These are phyloP conservation scores for Jatropha multifida DNA, from an alignment of 441 rosid genomes.

Conservation along the genomic window DNA sequence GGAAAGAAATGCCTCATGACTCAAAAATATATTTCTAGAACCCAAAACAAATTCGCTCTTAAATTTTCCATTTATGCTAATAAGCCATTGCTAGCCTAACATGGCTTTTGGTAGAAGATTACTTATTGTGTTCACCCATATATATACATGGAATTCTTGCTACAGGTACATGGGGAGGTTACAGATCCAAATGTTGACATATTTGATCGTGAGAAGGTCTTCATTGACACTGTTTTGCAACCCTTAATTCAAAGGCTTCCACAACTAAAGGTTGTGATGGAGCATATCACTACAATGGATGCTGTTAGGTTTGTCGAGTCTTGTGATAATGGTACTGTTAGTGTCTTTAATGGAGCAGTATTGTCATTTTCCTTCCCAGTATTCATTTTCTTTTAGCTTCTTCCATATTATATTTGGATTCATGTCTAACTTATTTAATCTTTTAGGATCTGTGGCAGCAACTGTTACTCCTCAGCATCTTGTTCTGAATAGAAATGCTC, in stretches of 20 bases:
- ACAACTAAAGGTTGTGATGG: slow-evolving; percentile 79
- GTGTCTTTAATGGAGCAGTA: neutral
- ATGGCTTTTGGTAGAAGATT: neutral
- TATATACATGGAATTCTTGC: slow-evolving; percentile 8
- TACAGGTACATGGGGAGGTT: slow-evolving; percentile 97
- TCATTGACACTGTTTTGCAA: slow-evolving; percentile 70
- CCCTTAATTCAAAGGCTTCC: slow-evolving; percentile 80
- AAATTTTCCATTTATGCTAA: no score
- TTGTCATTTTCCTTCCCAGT: neutral
- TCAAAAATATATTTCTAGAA: neutral
- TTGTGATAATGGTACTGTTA: slow-evolving; percentile 64
- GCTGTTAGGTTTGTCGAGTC: slow-evolving; percentile 86
- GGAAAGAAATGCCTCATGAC: neutral
- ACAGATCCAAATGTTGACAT: slow-evolving; percentile 76
- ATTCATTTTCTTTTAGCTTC: slow-evolving; percentile 6
- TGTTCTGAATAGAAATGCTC: slow-evolving; percentile 74
- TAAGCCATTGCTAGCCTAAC: no score
- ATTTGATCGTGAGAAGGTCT: slow-evolving; percentile 90
- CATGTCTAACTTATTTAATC: slow-evolving; percentile 9
- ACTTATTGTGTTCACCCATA: no score
- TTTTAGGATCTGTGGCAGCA: slow-evolving; percentile 71
- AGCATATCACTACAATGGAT: slow-evolving; percentile 89
- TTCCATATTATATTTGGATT: neutral
- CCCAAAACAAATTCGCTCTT: neutral
- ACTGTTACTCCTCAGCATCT: slow-evolving; percentile 97